phyloP scores from a whole-genome alignment of 2,329 filamentous ascomycete species.

The Colletotrichum sidae region DNA sequence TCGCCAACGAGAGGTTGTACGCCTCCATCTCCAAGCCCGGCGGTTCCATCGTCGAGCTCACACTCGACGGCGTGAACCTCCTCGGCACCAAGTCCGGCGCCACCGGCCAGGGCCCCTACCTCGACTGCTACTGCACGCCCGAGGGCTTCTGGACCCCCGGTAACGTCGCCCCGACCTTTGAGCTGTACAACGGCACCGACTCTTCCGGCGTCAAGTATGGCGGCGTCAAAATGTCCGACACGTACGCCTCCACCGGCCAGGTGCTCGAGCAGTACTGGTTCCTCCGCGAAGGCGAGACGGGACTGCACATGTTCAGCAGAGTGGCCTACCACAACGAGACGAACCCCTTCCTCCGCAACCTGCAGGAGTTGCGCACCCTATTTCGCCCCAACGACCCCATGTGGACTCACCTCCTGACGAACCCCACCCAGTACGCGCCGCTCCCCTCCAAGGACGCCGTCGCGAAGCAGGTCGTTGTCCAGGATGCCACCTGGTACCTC shows the following conservation, averaged over 20 bases:
- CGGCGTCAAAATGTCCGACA: conserved; percentile 67
- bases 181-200: conserved; percentile 64
- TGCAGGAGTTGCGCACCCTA: conserved; percentile 69
- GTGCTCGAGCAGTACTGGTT: conserved; percentile 72
- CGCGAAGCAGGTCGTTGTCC: conserved; percentile 59
- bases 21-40: conserved; percentile 51
- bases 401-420: conserved; percentile 69
- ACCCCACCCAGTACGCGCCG: conserved; percentile 63
- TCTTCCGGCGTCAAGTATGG: conserved; percentile 60
- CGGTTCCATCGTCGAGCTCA: conserved; percentile 50
- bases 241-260: conserved; percentile 66
- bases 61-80: conserved; percentile 55
- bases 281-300: conserved; percentile 69
- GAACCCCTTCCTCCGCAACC: conserved; percentile 63
- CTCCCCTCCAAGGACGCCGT: conserved; percentile 58
- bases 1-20: conserved; percentile 53
- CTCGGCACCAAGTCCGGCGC: conserved; percentile 57
- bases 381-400: conserved; percentile 67
- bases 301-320: conserved; percentile 68
- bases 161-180: conserved; percentile 57
- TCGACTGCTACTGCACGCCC: conserved; percentile 71
- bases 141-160: conserved; percentile 68
- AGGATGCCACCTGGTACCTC: conserved; percentile 72
- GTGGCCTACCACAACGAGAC: conserved; percentile 66
- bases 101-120: conserved; percentile 63